Percentiles rank a stretch among this genome's conserved stretches.
These are phyloP conservation scores for Geranium brycei DNA, from an alignment of 345 rosid genomes.

Conservation along the genomic window DNA sequence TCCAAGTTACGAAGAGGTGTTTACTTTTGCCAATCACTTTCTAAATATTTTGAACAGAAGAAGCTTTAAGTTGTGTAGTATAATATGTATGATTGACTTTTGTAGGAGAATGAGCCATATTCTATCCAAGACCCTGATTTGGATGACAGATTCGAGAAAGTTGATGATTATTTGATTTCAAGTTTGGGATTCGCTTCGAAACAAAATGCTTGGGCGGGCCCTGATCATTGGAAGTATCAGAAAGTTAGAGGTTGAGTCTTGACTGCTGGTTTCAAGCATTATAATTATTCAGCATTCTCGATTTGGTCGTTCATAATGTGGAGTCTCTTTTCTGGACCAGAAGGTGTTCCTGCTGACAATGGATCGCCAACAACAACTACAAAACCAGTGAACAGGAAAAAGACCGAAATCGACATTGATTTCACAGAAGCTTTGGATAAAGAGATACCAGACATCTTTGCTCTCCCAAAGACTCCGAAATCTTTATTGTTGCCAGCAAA, in stretches of 20 bases:
- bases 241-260: slow-evolving; percentile 50
- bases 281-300: neutral
- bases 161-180: slow-evolving; percentile 53
- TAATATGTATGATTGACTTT: slow-evolving; percentile 8
- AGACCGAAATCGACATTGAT: slow-evolving; percentile 55
- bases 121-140: slow-evolving; percentile 28
- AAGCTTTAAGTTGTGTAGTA: slow-evolving; percentile 1
- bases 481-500: slow-evolving; percentile 61
- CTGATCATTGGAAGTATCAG: slow-evolving; percentile 88
- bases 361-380: slow-evolving; percentile 32
- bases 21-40: neutral
- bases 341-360: slow-evolving; percentile 36
- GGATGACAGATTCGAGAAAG: slow-evolving; percentile 42
- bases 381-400: slow-evolving; percentile 53
- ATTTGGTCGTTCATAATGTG: neutral
- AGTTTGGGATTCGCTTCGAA: slow-evolving; percentile 61
- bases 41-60: slow-evolving; percentile 6
- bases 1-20: slow-evolving; percentile 53
- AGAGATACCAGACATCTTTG: slow-evolving; percentile 50
- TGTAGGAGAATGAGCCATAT: slow-evolving; percentile 44
- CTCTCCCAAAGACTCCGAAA: slow-evolving; percentile 74
- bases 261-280: slow-evolving; percentile 1
- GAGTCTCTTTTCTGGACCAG: slow-evolving; percentile 26
- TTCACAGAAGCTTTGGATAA: slow-evolving; percentile 62
- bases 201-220: slow-evolving; percentile 97